These are phyloP conservation scores for Picea sitchensis DNA, from an alignment of 75 land plant species.

Conservation along the genomic window DNA sequence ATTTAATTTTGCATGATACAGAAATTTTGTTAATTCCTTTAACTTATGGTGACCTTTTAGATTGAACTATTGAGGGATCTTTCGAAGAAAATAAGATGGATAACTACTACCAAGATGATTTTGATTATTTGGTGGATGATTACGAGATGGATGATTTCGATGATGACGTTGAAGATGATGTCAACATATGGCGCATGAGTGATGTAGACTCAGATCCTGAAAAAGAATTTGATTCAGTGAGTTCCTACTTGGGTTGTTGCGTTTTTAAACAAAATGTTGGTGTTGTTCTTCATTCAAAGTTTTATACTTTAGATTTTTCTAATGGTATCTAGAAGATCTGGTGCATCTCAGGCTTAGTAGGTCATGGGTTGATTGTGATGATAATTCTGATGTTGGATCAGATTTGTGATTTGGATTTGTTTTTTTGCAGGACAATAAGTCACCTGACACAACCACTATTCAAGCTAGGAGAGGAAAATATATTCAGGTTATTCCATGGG, in stretches of 20 bases:
- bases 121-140: not conserved
- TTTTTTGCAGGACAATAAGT: slow-evolving; percentile 28
- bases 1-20: too few relatives aligned
- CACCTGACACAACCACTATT: slow-evolving; percentile 73
- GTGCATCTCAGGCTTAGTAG: too few relatives aligned
- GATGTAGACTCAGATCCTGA: not conserved
- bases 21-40: too few relatives aligned
- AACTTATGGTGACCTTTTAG: too few relatives aligned
- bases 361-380: not conserved
- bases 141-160: not conserved
- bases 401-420: not conserved
- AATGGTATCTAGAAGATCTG: not conserved
- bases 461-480: slow-evolving; percentile 88
- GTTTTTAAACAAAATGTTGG: not conserved
- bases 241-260: not conserved
- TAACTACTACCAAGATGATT: not conserved
- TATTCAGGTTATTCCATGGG: slow-evolving; percentile 96
- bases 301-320: not conserved
- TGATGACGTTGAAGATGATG: slow-evolving; percentile 2
- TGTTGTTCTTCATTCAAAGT: not conserved
- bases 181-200: not conserved
- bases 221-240: not conserved
- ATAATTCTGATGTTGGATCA: not conserved
- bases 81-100: not conserved
- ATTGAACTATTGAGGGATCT: too few relatives aligned